These are phyloP conservation scores for Diaporthe sp. DNA, from an alignment of 2,329 filamentous ascomycete genomes.

Conservation along the genomic window DNA sequence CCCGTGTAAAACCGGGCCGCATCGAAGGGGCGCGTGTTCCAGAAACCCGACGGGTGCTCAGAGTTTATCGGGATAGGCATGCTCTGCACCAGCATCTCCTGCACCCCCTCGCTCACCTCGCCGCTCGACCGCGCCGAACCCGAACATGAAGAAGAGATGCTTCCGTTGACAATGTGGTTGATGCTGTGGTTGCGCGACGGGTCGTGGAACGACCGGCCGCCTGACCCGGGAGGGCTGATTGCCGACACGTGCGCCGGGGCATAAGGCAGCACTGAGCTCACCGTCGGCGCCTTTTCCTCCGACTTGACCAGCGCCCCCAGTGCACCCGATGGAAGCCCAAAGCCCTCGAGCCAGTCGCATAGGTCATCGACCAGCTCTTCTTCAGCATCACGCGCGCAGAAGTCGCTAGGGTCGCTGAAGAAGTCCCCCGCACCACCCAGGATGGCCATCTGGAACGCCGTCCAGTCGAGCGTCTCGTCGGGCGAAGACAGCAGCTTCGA, in stretches of 20 bases:
- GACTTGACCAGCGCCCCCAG: conserved; percentile 48
- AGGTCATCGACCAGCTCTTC: conserved; percentile 56
- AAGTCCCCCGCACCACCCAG: conserved; percentile 68
- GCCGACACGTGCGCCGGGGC: not conserved
- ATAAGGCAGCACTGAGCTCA: not conserved
- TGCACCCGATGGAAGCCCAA: conserved; percentile 60
- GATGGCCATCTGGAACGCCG: conserved; percentile 75
- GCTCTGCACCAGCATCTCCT: conserved; percentile 48
- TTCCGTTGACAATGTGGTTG: conserved; percentile 29
- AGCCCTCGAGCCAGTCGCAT: conserved; percentile 63
- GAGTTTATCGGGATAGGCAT: conserved; percentile 53
- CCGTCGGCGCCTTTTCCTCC: conserved; percentile 18
- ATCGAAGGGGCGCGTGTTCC: conserved; percentile 44
- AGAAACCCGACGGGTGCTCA: conserved; percentile 51
- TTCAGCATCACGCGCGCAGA: conserved; percentile 47
- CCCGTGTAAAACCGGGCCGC: conserved; percentile 47
- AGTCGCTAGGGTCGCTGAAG: conserved; percentile 57
- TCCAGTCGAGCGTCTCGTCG: conserved; percentile 71
- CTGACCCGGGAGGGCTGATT: conserved; percentile 32
- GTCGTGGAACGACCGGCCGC: conserved; percentile 21
- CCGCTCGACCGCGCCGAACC: conserved; percentile 32
- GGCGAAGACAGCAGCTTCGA: conserved; percentile 51
- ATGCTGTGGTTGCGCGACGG: conserved; percentile 32
- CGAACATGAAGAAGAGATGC: conserved; percentile 23
- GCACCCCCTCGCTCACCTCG: conserved; percentile 38